phyloP scores from a whole-genome alignment of 2,329 filamentous ascomycete species.

The Fusarium solani-melongenae region DNA sequence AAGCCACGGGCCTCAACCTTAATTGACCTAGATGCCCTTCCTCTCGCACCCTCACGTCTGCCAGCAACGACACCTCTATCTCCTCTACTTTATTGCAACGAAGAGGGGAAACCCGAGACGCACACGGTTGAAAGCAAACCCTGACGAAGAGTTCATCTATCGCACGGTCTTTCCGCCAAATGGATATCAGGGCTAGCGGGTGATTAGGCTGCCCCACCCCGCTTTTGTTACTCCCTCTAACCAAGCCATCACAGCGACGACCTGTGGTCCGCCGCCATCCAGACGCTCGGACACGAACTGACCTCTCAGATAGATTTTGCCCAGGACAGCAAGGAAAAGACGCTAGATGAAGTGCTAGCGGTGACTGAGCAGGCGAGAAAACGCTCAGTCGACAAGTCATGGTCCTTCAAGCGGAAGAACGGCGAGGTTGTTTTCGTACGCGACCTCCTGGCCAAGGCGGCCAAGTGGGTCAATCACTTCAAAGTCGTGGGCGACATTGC shows the following conservation, averaged over 20 bases:
- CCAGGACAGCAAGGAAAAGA: background rate
- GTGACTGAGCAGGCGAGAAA: background rate
- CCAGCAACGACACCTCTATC: no score
- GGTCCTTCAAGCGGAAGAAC: slow-evolving; percentile 14
- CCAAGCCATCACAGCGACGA: no score
- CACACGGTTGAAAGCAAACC: background rate
- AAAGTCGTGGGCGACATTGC: background rate
- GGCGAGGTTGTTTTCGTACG: slow-evolving; percentile 7
- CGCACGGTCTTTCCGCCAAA: no score
- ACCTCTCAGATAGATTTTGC: no score
- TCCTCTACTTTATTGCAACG: background rate
- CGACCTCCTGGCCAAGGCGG: slow-evolving; percentile 11
- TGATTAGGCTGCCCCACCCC: no score
- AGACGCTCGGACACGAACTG: no score
- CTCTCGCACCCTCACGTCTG: no score
- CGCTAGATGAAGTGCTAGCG: background rate
- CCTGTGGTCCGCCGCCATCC: no score
- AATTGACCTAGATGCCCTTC: no score
- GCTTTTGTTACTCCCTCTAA: no score
- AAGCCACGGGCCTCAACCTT: no score
- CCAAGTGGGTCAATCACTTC: slow-evolving; percentile 15
- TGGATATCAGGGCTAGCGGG: no score
- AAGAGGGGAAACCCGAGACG: background rate
- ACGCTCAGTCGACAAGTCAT: background rate
- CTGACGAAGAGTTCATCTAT: background rate